Evolutionary conservation across 768 basidiomycete genomes (phyloP).

Genomic region (Leccinum broughii): DNA sequence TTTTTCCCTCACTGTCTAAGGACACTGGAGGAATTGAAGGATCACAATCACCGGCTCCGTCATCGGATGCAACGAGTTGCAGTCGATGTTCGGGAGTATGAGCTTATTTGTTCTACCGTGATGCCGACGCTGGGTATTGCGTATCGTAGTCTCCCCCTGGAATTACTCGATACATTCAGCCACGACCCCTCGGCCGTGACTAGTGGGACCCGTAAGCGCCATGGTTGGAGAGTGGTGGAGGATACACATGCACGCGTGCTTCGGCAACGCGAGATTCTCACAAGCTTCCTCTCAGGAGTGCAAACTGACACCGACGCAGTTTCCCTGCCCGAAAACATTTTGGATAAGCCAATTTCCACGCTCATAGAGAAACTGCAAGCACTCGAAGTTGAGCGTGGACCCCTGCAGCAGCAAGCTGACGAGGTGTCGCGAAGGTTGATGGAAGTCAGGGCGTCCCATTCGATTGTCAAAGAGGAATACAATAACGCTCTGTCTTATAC

Average conservation of each 20-base stretch:
- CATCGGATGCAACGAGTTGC: slow-evolving; percentile 69
- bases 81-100: slow-evolving; percentile 62
- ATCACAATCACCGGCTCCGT: slow-evolving; percentile 67
- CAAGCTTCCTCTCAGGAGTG: slow-evolving; percentile 41
- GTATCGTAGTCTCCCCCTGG: slow-evolving; percentile 54
- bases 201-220: slow-evolving; percentile 56
- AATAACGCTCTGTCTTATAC: slow-evolving; percentile 65
- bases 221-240: slow-evolving; percentile 73
- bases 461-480: slow-evolving; percentile 60
- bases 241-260: slow-evolving; percentile 66
- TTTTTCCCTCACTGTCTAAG: slow-evolving; percentile 36
- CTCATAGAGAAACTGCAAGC: slow-evolving; percentile 50
- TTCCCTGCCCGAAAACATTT: slow-evolving; percentile 38
- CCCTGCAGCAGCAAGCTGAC: slow-evolving; percentile 47
- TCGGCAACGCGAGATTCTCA: slow-evolving; percentile 58
- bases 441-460: slow-evolving; percentile 56
- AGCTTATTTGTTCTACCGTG: slow-evolving; percentile 54
- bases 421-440: slow-evolving; percentile 50
- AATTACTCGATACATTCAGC: slow-evolving; percentile 70
- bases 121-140: slow-evolving; percentile 48
- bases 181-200: slow-evolving; percentile 81
- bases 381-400: slow-evolving; percentile 48
- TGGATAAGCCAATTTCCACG: slow-evolving; percentile 54
- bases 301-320: slow-evolving; percentile 4
- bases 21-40: slow-evolving; percentile 55